These are phyloP conservation scores for Leccinum subgranulosum DNA, from an alignment of 768 basidiomycete species.

Conservation along the genomic window DNA sequence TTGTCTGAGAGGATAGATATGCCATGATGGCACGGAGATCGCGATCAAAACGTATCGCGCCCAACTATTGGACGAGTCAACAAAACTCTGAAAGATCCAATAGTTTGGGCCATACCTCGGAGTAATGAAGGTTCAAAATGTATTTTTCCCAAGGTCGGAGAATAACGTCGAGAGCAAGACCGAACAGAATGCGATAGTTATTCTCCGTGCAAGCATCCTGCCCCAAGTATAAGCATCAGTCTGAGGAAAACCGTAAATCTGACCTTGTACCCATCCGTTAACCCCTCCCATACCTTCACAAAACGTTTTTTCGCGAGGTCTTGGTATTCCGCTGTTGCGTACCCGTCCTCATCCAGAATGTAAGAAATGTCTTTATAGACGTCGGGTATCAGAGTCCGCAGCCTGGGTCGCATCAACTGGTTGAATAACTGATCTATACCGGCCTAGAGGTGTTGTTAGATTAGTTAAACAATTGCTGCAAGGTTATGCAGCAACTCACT, in stretches of 20 bases:
- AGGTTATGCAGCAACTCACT: conserved; percentile 43
- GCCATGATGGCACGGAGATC: conserved; percentile 82
- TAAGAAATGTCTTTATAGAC: conserved; percentile 91
- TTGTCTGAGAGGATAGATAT: conserved; percentile 84
- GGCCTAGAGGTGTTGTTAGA: conserved; percentile 40
- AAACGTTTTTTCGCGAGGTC: conserved; percentile 90
- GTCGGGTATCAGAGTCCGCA: conserved; percentile 81
- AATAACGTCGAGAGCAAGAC: conserved; percentile 79
- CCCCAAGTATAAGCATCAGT: conserved; percentile 1
- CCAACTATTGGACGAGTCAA: conserved; percentile 54
- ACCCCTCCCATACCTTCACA: conserved; percentile 79
- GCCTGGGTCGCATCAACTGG: conserved; percentile 82
- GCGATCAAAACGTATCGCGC: conserved; percentile 92
- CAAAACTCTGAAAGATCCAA: neutral
- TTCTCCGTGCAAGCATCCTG: conserved; percentile 85
- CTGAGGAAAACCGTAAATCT: neutral
- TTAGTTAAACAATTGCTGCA: neutral
- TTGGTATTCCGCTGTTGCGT: conserved; percentile 78
- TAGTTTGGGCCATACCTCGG: conserved; percentile 57
- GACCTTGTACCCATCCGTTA: conserved; percentile 88
- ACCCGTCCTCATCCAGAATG: conserved; percentile 83
- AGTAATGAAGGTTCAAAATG: conserved; percentile 74
- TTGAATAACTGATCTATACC: conserved; percentile 96
- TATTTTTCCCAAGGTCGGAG: conserved; percentile 97
- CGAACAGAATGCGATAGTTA: conserved; percentile 86